Evolutionary conservation across 305 asterid genomes (phyloP), one percentile per base, ranked within the genome.

Genomic region (Fraxinus floribunda): DNA sequence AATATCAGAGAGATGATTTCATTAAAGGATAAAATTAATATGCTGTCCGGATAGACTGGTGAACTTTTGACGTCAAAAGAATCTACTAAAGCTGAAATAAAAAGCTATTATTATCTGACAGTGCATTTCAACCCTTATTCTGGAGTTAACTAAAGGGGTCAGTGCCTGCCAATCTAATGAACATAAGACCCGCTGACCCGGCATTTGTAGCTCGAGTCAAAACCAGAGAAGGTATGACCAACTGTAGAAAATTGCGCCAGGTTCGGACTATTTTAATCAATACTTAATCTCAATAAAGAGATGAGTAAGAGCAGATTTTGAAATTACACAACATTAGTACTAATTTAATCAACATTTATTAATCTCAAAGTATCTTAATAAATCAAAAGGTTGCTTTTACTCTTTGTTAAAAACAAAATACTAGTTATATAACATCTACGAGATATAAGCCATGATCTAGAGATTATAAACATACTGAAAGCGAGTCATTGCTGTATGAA

Each of bases 381-480:
- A 55, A 55, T 55, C 26, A 55, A 55, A 55, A 55, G 24, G 66
- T 55, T n/a, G 24, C 26, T n/a, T n/a, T 18, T n/a, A 55, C 66
- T 55, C 66, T 55, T n/a, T 6, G 10, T 18, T 55, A 5, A 55
- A n/a, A 55, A 55, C 26, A 55, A 55, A 55, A 6, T 18, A 55
- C 9, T 4, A n/a, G 66, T 55, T 5, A 55, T 6, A 55, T 16
- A 55, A 55, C 64, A 16, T n/a, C 9, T 18, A 18, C 22, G 1
- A 20, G 15, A 62, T 62, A 66, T 68, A 24, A 4, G 20, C 20
- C 41, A 70, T 15, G 34, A 30, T 30, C 10, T 4, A 38, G 36
- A 52, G 35, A 68, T 30, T 78, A 8, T 35, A 35, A 8, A 79
- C 87, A 9, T 75, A 80, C 86, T 0, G 36, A 36, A 1, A 76